Base-by-base conservation (phyloP, 2,329 filamentous ascomycete species). In the Lecanosticta acicola region DNA sequence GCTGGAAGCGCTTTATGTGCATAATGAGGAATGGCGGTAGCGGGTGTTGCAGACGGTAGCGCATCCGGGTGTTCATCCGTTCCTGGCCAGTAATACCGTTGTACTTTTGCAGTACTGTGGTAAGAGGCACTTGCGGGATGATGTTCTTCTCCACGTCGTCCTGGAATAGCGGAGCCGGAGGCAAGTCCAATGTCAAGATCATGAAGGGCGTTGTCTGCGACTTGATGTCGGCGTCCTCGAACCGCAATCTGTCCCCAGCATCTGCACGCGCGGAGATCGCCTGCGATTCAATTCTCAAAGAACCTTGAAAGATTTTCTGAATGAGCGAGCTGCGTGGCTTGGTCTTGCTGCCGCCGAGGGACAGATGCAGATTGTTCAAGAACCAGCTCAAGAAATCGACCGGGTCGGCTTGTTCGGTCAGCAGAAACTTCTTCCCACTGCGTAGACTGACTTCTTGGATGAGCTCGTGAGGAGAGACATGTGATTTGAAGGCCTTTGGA, bases 361-460 rank as follows among this genome's bases (percentile, higher is more conserved):
- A 85, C 13, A 96, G 77, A 66, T 98, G 93, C 9, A 98, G 78
- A 66, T 94, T 87, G 72, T 98, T 97, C 45, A 98, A 78, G 66
- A 97, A 96, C 93, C 93, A 98, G 19, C 87, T 90, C 37, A 98
- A 75, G 61, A 98, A 97, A 38, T 98, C 93, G 50, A 95, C 89
- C 0, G 93, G 93, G 66, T 98, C 93, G 16, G 90, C 93, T 70
- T 97, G 93, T 20, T 82, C 75, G 0, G 89, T 94, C 39, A 97
- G 76, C 3, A 85, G 93, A 71, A 95, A 98, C 52, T 86, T 87
- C 69, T 96, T 96, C 57, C 84, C 90, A 24, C 90, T 96, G 39
- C 83, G 83, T 34, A 96, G 74, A 1, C 90, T 86, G 53, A 98
- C 86, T 66, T 97, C 91, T 69, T 98, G 93, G 1, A 98, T 81